phyloP scores from a whole-genome alignment of 352 stramenopile species.

The Pythium inflatum region DNA sequence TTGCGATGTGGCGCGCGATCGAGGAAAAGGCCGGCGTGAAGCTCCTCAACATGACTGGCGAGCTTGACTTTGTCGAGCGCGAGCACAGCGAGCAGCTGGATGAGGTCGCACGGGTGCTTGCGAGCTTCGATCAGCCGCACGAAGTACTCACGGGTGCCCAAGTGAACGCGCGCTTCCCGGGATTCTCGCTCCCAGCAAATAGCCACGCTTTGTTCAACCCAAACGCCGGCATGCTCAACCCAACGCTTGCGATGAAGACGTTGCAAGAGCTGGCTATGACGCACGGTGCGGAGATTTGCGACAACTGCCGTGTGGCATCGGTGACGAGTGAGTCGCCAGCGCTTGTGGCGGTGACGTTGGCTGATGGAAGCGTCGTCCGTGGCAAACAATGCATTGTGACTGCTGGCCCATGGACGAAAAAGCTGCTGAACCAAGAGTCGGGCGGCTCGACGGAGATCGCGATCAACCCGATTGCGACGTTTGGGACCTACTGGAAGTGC shows the following conservation, averaged over 20 bases:
- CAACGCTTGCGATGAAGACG: constrained; percentile 52
- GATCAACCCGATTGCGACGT: constrained; percentile 64
- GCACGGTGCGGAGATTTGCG: constrained; percentile 47
- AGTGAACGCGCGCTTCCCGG: constrained; percentile 56
- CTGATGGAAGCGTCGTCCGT: constrained; percentile 32
- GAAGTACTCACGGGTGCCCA: constrained; percentile 48
- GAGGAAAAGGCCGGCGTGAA: constrained; percentile 40
- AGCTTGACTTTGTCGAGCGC: constrained; percentile 52
- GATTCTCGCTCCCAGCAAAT: constrained; percentile 45
- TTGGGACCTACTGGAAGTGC: constrained; percentile 68
- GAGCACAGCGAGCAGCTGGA: constrained; percentile 28
- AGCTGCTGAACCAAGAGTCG: constrained; percentile 36
- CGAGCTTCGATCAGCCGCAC: constrained; percentile 24
- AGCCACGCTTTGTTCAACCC: constrained; percentile 55
- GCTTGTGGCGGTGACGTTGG: constrained; percentile 39
- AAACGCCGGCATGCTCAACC: constrained; percentile 58
- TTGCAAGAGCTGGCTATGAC: constrained; percentile 47
- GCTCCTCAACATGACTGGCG: constrained; percentile 65
- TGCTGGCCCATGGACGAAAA: constrained; percentile 57
- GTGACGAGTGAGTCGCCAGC: constrained; percentile 13
- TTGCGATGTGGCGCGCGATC: constrained; percentile 62
- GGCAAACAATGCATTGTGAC: constrained; percentile 60
- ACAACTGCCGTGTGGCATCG: constrained; percentile 30
- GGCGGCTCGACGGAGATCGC: constrained; percentile 34
- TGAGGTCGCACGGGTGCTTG: constrained; percentile 24